These are phyloP conservation scores for Kazachstania taianensis DNA, from an alignment of 805 yeast species.

Conservation along the genomic window DNA sequence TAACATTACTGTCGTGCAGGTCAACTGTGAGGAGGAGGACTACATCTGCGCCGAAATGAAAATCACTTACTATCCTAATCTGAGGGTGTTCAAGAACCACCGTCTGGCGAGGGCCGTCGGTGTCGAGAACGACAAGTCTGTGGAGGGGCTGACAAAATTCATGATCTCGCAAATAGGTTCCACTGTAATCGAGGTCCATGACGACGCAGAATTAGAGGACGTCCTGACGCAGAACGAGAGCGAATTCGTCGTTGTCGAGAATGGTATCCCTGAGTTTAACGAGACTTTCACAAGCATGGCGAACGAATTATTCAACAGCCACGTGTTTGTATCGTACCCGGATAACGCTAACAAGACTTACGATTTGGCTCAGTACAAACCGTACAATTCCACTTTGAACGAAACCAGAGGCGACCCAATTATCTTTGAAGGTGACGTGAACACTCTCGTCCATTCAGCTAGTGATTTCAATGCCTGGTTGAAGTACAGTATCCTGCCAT, in stretches of 20 bases:
- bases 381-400: neutral
- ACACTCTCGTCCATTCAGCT: conserved; percentile 13
- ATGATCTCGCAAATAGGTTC: conserved; percentile 78
- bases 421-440: conserved; percentile 11
- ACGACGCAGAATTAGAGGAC: conserved; percentile 41
- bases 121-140: conserved; percentile 75
- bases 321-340: conserved; percentile 43
- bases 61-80: conserved; percentile 71
- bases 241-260: conserved; percentile 51
- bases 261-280: conserved; percentile 35
- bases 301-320: conserved; percentile 48
- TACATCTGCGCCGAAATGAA: conserved; percentile 58
- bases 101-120: conserved; percentile 38
- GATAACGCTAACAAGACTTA: conserved; percentile 5
- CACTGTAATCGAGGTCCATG: conserved; percentile 45
- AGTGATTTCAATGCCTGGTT: conserved; percentile 17
- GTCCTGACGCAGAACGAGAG: conserved; percentile 29
- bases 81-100: conserved; percentile 57
- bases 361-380: conserved; percentile 5
- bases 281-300: conserved; percentile 56
- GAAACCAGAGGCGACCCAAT: conserved; percentile 19
- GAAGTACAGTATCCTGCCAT: conserved; percentile 59
- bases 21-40: conserved; percentile 71
- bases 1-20: conserved; percentile 63
- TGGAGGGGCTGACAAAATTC: conserved; percentile 63